Conservation (phyloP, 192 early-diverging fungal species). For the Cladochytrium replicatum region DNA sequence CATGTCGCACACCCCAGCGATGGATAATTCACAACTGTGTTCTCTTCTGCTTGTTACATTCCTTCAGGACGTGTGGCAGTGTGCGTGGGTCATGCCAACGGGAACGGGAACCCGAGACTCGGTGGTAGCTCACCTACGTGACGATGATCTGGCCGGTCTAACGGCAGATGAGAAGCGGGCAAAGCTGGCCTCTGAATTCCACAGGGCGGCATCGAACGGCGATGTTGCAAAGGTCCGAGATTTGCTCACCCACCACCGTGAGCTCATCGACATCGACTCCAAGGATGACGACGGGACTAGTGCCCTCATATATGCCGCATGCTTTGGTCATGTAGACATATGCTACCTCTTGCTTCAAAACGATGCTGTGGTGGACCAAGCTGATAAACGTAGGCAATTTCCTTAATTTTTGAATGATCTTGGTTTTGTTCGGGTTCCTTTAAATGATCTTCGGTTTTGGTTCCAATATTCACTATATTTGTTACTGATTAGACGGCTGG, state of each 20-base stretch:
- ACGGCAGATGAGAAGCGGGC: conserved; percentile 44
- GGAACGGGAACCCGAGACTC: too few species aligned
- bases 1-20: too few species aligned
- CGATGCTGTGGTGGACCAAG: conserved; percentile 63
- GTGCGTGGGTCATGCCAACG: too few species aligned
- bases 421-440: background rate
- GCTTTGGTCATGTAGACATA: conserved; percentile 73
- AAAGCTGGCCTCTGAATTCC: conserved; percentile 48
- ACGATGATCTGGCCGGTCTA: conserved; percentile 20
- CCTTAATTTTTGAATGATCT: conserved; percentile 1
- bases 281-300: conserved; percentile 81
- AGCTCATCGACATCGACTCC: conserved; percentile 64
- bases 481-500: conserved; percentile 55
- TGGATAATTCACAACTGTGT: too few species aligned
- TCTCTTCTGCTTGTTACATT: too few species aligned
- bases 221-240: conserved; percentile 52
- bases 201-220: conserved; percentile 63
- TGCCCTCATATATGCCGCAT: conserved; percentile 77
- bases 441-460: background rate
- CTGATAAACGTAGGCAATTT: conserved; percentile 63
- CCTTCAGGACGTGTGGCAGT: too few species aligned
- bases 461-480: background rate
- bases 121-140: conserved; percentile 28
- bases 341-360: conserved; percentile 56
- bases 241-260: conserved; percentile 43